Evolutionary conservation across 805 yeast species (phyloP).

Genomic region (Tetrapisispora fleetii): DNA sequence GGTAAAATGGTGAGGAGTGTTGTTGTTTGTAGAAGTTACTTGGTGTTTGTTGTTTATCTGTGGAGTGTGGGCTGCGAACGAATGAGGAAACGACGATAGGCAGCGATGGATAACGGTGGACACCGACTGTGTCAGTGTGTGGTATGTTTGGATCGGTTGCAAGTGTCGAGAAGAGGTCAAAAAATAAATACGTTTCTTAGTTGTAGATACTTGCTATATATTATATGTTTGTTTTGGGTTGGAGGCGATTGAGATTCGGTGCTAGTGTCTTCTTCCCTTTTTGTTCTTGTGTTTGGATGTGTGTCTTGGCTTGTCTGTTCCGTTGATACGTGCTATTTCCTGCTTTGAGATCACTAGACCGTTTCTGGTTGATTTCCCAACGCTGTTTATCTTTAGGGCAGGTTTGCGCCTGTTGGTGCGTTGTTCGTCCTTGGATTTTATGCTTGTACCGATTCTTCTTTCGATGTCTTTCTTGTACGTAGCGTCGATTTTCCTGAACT

Average conservation of each 20-base stretch:
- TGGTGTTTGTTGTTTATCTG: too few species aligned
- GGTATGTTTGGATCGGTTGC: too few species aligned
- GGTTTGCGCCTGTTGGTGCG: constrained; percentile 46
- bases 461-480: constrained; percentile 31
- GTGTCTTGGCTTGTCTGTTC: constrained; percentile 4
- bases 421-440: constrained; percentile 40
- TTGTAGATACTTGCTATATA: neutral
- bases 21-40: too few species aligned
- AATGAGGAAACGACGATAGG: too few species aligned
- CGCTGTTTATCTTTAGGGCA: constrained; percentile 66
- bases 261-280: constrained; percentile 1
- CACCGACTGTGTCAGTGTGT: too few species aligned
- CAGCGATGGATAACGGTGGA: too few species aligned
- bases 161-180: too few species aligned
- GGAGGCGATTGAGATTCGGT: too few species aligned
- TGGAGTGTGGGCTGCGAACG: too few species aligned
- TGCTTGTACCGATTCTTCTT: constrained; percentile 37
- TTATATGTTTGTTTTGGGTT: too few species aligned
- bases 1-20: too few species aligned
- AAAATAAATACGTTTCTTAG: too few species aligned
- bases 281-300: constrained; percentile 3
- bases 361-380: constrained; percentile 70
- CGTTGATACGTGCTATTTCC: constrained; percentile 41
- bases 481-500: constrained; percentile 49
- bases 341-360: constrained; percentile 62